phyloP scores from a whole-genome alignment of 306 rosid species.

The Carpinus fangiana region DNA sequence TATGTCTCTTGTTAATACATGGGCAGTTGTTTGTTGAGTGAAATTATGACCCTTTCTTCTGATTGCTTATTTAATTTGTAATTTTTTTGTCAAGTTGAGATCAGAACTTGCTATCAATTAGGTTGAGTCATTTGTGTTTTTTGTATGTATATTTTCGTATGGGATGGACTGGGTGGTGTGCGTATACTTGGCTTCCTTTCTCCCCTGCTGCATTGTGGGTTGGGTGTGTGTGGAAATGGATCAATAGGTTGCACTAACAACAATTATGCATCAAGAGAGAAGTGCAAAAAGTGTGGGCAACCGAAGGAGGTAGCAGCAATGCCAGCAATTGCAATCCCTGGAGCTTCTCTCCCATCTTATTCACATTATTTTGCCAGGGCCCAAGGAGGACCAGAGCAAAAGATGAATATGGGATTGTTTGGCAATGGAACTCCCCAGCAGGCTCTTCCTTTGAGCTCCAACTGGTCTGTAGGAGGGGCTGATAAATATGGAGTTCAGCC shows the following conservation, averaged over 20 bases:
- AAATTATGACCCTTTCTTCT: conserved; percentile 8
- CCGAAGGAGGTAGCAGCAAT: conserved; percentile 92
- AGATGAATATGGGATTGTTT: conserved; percentile 62
- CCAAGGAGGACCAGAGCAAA: conserved; percentile 66
- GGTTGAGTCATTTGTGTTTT: conserved; percentile 85
- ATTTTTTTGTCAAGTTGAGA: conserved; percentile 36
- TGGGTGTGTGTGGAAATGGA: conserved; percentile 82
- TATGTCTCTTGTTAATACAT: conserved; percentile 8
- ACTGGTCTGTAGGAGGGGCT: conserved; percentile 61
- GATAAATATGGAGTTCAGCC: conserved; percentile 65
- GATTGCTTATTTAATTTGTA: conserved; percentile 23
- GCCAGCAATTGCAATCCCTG: conserved; percentile 84
- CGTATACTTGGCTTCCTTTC: conserved; percentile 67
- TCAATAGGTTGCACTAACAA: conserved; percentile 99
- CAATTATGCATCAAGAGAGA: conserved; percentile 99
- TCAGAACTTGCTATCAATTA: conserved; percentile 55
- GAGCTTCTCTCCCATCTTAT: conserved; percentile 76
- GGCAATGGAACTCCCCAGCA: conserved; percentile 57
- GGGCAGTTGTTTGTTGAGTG: conserved; percentile 1
- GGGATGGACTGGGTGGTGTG: conserved; percentile 87
- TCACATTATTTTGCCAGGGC: conserved; percentile 66
- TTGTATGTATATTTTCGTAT: conserved; percentile 80
- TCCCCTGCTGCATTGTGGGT: conserved; percentile 73
- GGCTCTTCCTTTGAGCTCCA: conserved; percentile 50
- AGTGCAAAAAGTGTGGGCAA: conserved; percentile 97